Percentiles rank a stretch among this genome's conserved stretches.
phyloP scores from a whole-genome alignment of 805 yeast genomes.

The Wickerhamomyces bisporus region DNA sequence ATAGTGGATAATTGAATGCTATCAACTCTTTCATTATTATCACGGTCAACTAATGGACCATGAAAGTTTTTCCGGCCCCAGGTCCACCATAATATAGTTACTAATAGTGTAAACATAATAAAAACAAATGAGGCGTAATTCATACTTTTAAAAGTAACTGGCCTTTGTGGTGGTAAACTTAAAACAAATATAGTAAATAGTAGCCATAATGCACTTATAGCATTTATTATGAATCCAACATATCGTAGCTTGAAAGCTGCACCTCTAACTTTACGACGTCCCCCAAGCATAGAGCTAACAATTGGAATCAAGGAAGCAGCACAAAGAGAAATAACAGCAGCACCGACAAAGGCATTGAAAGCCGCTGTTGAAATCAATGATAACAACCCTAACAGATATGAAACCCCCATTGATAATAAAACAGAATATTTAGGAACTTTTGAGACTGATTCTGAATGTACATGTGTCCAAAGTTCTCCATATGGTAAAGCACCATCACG shows the following conservation, averaged over 20 bases:
- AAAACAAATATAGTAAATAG: conserved; percentile 51
- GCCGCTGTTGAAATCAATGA: conserved; percentile 70
- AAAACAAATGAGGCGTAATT: conserved; percentile 61
- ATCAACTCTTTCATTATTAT: conserved; percentile 19
- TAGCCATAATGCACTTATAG: conserved; percentile 56
- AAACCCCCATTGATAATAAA: conserved; percentile 55
- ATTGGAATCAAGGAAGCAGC: conserved; percentile 77
- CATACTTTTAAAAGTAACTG: conserved; percentile 38
- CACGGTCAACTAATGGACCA: conserved; percentile 46
- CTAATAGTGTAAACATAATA: conserved; percentile 37
- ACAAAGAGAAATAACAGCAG: conserved; percentile 70
- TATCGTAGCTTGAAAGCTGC: conserved; percentile 59
- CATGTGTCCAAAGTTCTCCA: conserved; percentile 58
- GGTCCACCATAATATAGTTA: conserved; percentile 44
- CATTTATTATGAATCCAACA: conserved; percentile 61
- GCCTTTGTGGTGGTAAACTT: conserved; percentile 68
- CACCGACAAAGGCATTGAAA: conserved; percentile 79
- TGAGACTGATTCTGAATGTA: conserved; percentile 48
- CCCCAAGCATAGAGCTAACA: conserved; percentile 52
- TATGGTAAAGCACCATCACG: conserved; percentile 79
- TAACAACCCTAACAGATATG: conserved; percentile 54
- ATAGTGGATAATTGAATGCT: conserved; percentile 14
- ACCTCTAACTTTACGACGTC: conserved; percentile 57
- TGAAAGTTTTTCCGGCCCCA: conserved; percentile 64
- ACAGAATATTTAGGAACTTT: conserved; percentile 69